Conservation (phyloP, 2,329 filamentous ascomycete genomes). For the Ophiostoma angusticollis region DNA sequence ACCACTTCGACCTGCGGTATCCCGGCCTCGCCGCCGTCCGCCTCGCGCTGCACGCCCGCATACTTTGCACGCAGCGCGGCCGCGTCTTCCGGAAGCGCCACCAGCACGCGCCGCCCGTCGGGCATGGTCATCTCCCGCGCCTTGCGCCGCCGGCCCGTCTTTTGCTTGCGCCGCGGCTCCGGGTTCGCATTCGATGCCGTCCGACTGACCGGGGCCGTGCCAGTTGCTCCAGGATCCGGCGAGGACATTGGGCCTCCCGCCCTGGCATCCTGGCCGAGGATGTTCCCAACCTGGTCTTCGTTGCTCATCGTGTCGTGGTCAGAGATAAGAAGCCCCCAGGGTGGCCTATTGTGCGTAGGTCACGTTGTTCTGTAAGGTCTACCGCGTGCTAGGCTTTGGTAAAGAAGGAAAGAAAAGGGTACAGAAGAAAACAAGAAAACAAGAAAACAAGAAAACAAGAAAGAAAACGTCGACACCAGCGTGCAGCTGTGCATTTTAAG, state of each 20-base stretch:
- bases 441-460: background rate
- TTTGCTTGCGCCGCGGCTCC: background rate
- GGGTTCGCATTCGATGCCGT: background rate
- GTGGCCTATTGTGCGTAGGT: no score
- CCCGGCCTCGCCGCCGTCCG: constrained; percentile 2
- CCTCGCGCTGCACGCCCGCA: constrained; percentile 15
- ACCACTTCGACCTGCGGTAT: constrained; percentile 38
- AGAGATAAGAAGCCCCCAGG: no score
- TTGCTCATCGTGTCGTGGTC: background rate
- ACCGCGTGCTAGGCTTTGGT: no score
- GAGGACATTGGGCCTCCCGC: background rate
- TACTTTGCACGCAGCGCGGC: constrained; percentile 33
- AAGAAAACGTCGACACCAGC: background rate
- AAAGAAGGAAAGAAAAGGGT: background rate
- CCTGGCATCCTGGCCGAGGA: background rate
- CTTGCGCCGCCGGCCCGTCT: constrained; percentile 20
- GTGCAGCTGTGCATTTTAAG: background rate
- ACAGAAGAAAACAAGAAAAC: background rate
- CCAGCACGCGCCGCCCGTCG: constrained; percentile 41
- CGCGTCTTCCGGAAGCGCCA: constrained; percentile 43
- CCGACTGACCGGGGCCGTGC: constrained; percentile 2
- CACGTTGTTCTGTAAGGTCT: no score
- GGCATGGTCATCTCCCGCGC: constrained; percentile 42
- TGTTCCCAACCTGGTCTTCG: background rate
- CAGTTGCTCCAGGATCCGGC: background rate